Base-by-base conservation (phyloP, 768 basidiomycete genomes). In the Chalciporus piperatus region DNA sequence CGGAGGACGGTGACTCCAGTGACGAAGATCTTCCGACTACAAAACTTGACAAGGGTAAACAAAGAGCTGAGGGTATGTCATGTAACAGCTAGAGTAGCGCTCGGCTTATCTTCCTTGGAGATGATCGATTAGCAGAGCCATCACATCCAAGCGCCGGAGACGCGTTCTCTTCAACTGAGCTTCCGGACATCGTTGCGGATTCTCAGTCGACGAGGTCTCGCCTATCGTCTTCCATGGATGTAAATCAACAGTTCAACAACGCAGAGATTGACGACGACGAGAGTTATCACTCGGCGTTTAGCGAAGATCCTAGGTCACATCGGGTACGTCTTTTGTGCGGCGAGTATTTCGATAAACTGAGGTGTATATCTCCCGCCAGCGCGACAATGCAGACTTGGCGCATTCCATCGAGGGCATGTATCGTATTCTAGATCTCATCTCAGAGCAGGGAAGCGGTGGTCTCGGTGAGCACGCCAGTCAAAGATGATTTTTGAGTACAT, bases 351-450 rank as follows among this genome's bases (percentile, higher is more conserved):
- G 30, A 32, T 32, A 10, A 32, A 32, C 30, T 10, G 11, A 32
- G 30, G 9, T 22, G 4, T 22, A 22, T 22, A 22, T 22, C 22
- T 27, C 13, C 30, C 30, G 6, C 8, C 30, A 54, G 27, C 47
- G 13, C 3, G 57, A 64, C 35, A 55, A 42, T 32, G 25, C 41
- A 13, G 69, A 71, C 30, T 41, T 69, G 45, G 51, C 51, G 11
- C 47, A 45, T 50, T 70, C 59, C 7, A 66, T 83, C 56, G 64
- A 67, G 41, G 78, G 75, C 16, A 68, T 82, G 69, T 80, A 76
- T 61, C 73, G 78, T 7, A 70, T 83, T 28, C 67, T 83, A 3
- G 81, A 83, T 43, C 67, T 83, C 12, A 76, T 82, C 52, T 73
- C 65, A 11, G 82, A 83, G 52, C 68, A 73, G 40, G 75, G 75